Conservation (phyloP, 768 basidiomycete species). For the Collybia nuda region DNA sequence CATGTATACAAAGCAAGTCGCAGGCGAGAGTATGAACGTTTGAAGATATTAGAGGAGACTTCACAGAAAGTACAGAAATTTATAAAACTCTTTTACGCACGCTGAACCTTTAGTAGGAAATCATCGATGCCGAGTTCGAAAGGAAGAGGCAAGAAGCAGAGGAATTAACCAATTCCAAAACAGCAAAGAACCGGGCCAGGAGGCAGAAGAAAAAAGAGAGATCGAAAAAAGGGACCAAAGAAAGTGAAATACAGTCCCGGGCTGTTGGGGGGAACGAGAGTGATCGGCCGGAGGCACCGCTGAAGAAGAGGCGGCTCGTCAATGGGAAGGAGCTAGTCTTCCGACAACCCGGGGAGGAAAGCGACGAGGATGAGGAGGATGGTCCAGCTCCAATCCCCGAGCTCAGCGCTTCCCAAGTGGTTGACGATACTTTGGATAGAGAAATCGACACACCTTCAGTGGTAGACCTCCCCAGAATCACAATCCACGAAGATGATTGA, state of each 20-base stretch:
- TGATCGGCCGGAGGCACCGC: conserved; percentile 36
- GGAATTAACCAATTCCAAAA: conserved; percentile 78
- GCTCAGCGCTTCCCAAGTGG: background rate
- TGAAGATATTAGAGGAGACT: conserved; percentile 88
- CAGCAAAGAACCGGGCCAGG: conserved; percentile 93
- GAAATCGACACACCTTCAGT: background rate
- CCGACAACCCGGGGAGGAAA: conserved; percentile 42
- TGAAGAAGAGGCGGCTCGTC: conserved; percentile 82
- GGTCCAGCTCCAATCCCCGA: background rate
- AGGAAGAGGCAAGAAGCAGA: conserved; percentile 70
- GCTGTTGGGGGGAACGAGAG: conserved; percentile 10
- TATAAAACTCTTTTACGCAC: background rate
- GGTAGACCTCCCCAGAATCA: conserved; percentile 9
- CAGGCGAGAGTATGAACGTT: conserved; percentile 91
- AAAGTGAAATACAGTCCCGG: conserved; percentile 14
- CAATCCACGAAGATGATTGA: conserved; percentile 10
- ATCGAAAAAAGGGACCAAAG: conserved; percentile 44
- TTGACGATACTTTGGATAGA: background rate
- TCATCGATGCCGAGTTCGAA: conserved; percentile 71
- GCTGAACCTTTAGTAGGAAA: conserved; percentile 50
- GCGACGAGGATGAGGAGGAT: conserved; percentile 27
- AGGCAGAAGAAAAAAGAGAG: conserved; percentile 90
- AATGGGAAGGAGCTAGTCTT: conserved; percentile 72
- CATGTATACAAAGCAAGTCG: conserved; percentile 97
- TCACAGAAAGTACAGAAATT: conserved; percentile 61